Base-by-base conservation (phyloP, 148 eudicot species). In the Fagopyrum tataricum region DNA sequence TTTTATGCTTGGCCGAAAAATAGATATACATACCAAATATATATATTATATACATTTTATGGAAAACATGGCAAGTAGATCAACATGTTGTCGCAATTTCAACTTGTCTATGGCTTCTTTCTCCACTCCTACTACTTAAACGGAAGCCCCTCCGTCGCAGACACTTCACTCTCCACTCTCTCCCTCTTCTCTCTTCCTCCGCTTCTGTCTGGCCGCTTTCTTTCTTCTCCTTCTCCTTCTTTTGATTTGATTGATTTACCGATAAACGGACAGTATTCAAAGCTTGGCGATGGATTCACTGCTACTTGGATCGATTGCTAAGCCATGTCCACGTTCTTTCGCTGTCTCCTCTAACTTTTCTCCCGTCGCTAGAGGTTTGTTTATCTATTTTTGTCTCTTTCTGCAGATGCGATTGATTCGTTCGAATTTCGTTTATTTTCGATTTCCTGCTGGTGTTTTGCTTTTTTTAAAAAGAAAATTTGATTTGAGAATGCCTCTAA, bases 231-330 rank as follows among this genome's bases (percentile, higher is more conserved):
- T 3, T 56, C 37, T 39, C 15, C 37, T 3, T 56, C 37, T 39
- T 31, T 61, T 61, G 18, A 13, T 64, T 31, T n/a, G 69, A 39
- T 64, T 43, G 18, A 37, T 37, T 64, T 18, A n/a, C 42, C 14
- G 43, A 39, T 9, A 5, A 14, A 14, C 18, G 15, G 43, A 6
- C 69, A 64, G 69, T 31, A 64, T 64, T 37, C 69, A 71, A 44
- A 53, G 71, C 41, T 55, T 5, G 61, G 56, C 73, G 71, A 85
- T 87, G 90, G 82, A 82, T 64, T 83, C 85, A 72, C 71, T 82
- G 58, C 78, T 83, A 17, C 55, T 83, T 53, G 80, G 85, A 68
- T 84, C 83, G 18, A 72, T 74, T 52, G 74, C 82, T n/a, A 84
- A 79, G 72, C 81, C 84, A 23, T 55, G 72, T 52, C 56, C 61